These are phyloP conservation scores for Myriosclerotinia scirpicola DNA, from an alignment of 2,329 filamentous ascomycete species.

Conservation along the genomic window DNA sequence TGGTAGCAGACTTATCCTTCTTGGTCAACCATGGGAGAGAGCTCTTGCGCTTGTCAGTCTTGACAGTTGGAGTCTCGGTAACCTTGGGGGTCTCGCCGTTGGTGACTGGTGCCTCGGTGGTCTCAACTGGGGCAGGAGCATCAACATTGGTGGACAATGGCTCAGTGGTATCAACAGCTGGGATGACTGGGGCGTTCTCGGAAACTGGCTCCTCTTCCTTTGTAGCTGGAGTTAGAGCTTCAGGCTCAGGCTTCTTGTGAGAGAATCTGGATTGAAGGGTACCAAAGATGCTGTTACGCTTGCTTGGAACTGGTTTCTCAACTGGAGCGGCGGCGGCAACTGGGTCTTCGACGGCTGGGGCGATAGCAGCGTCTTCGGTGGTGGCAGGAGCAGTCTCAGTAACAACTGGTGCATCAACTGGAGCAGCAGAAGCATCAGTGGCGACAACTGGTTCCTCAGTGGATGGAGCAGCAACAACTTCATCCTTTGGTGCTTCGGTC, in stretches of 20 bases:
- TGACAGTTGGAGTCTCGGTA: conserved; percentile 42
- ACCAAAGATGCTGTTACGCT: conserved; percentile 41
- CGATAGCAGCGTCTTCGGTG: conserved; percentile 26
- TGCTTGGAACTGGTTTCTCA: conserved; percentile 38
- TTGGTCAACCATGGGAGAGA: conserved; percentile 60
- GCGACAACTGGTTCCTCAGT: conserved; percentile 31
- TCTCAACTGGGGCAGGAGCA: conserved; percentile 37
- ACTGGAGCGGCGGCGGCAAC: conserved; percentile 33
- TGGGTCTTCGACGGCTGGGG: conserved; percentile 45
- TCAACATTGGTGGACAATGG: conserved; percentile 37
- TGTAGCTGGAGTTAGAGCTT: conserved; percentile 33
- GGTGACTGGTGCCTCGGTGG: conserved; percentile 40
- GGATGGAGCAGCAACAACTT: conserved; percentile 23
- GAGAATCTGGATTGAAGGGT: conserved; percentile 38
- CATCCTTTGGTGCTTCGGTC: conserved; percentile 40
- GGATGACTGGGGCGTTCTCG: conserved; percentile 42
- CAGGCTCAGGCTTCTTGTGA: conserved; percentile 39
- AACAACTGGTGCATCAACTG: conserved; percentile 32
- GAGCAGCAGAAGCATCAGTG: conserved; percentile 34
- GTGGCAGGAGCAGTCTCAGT: conserved; percentile 22
- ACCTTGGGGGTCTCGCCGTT: conserved; percentile 45
- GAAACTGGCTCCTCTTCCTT: conserved; percentile 41
- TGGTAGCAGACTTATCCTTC: conserved; percentile 52
- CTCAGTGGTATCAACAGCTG: conserved; percentile 39
- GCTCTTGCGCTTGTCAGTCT: conserved; percentile 60